These are phyloP conservation scores for Globisporangium nodosum DNA, from an alignment of 352 stramenopile species.

Conservation along the genomic window DNA sequence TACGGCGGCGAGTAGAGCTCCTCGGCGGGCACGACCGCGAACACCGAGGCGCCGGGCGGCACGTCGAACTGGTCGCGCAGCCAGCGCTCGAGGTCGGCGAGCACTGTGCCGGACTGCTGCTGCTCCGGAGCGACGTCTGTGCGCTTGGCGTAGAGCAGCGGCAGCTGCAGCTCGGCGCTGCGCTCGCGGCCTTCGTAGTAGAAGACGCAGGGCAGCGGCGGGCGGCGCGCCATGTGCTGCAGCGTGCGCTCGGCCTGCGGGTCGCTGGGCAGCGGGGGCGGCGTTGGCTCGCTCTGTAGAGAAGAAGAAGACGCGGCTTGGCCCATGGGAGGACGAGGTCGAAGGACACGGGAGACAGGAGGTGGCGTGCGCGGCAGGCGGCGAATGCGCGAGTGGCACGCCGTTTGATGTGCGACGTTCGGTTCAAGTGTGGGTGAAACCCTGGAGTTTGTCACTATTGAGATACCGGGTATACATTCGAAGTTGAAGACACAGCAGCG, in stretches of 20 bases:
- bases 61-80: conserved; percentile 61
- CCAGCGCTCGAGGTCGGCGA: conserved; percentile 74
- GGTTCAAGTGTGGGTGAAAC: background rate
- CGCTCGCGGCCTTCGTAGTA: conserved; percentile 53
- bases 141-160: conserved; percentile 55
- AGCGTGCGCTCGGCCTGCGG: conserved; percentile 12
- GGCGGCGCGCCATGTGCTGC: conserved; percentile 21
- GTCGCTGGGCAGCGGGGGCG: background rate
- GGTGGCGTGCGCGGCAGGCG: background rate
- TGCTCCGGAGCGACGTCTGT: background rate
- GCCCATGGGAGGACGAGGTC: background rate
- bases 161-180: conserved; percentile 48
- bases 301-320: background rate
- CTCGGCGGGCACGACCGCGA: conserved; percentile 63
- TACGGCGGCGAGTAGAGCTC: conserved; percentile 77
- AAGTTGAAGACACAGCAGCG: too few species aligned
- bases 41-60: conserved; percentile 50
- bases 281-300: background rate
- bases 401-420: too few species aligned
- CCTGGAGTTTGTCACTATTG: background rate
- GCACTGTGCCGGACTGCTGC: conserved; percentile 31
- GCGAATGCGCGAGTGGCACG: background rate
- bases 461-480: background rate
- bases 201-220: conserved; percentile 67
- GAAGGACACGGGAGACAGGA: background rate